Evolutionary conservation across 352 stramenopile genomes (phyloP), one percentile per base, ranked within the genome.

Genomic region (Globisporangium recalcitrans): DNA sequence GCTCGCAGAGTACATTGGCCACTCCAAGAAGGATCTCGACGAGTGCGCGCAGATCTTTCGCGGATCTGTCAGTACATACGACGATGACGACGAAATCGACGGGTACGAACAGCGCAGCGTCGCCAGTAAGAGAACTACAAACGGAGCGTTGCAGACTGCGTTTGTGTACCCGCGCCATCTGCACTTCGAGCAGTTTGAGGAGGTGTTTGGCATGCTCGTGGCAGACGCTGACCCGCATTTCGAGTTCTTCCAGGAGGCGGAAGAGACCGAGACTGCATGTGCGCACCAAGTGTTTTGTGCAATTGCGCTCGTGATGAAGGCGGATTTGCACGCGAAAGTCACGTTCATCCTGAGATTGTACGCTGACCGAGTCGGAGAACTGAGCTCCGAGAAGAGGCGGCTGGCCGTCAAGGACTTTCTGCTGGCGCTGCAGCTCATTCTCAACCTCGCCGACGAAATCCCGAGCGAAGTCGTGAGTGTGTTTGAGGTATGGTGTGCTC

Each of bases 161-260:
- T 44, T 3, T 44, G 16, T 44, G 13, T 88, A 88, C 62, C 69
- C 78, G 7, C 77, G 79, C 9, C 72, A 77, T 52, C 62, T 93
- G 32, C 65, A 71, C 21, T 64, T 72, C 7, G 13, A 53, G 13
- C 73, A 87, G 32, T 93, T 93, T 63, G 80, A 91, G 46, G 83
- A 93, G 40, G 66, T 93, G 2, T 91, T 91, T 48, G 83, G 81
- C 13, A 79, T 91, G 75, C 73, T 93, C 3, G 67, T 93, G 47
- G 62, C 74, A 0, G 81, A 93, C 51, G 67, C 73, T 0, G 72
- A 85, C 34, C 83, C 78, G 4, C 83, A 91, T 58, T 93, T 90
- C 36, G 65, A 57, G 32, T 88, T 88, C 54, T 91, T 91, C 68
- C 64, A 80, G 36, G 24, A 72, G 63, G 11, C 65, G 52, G 51